phyloP scores from a whole-genome alignment of 2,329 filamentous ascomycete species.

The Rhinocladiella similis region DNA sequence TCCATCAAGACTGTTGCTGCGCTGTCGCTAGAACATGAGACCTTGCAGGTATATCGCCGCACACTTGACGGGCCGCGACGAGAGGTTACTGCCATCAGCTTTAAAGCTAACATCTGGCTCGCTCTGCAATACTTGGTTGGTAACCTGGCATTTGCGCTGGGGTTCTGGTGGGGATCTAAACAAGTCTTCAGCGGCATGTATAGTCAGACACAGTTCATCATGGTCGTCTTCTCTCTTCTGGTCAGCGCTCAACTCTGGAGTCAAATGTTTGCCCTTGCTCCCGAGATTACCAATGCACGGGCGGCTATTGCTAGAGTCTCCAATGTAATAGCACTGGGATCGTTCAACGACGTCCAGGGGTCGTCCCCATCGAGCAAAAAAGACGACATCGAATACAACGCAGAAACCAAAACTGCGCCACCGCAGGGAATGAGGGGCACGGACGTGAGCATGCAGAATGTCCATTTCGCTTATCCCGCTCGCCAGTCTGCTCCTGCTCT shows the following conservation, averaged over 20 bases:
- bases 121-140: conserved; percentile 44
- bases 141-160: conserved; percentile 48
- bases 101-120: conserved; percentile 48
- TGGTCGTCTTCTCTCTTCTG: conserved; percentile 44
- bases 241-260: conserved; percentile 36
- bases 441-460: conserved; percentile 56
- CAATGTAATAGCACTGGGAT: conserved; percentile 52
- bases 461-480: conserved; percentile 68
- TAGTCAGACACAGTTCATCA: conserved; percentile 68
- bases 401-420: conserved; percentile 12
- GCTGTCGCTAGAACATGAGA: conserved; percentile 53
- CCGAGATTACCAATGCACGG: conserved; percentile 78
- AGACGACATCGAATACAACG: conserved; percentile 31
- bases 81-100: conserved; percentile 49
- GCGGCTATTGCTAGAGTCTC: conserved; percentile 78
- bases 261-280: conserved; percentile 37
- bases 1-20: conserved; percentile 55
- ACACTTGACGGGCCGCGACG: conserved; percentile 49
- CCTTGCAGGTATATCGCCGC: conserved; percentile 46
- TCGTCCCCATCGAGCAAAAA: conserved; percentile 15
- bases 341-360: conserved; percentile 65
- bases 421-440: conserved; percentile 41
- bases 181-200: conserved; percentile 67
- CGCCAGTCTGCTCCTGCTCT: conserved; percentile 34
- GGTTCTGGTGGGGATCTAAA: conserved; percentile 71